A percentile compares a stretch with the other conserved stretches of the same genome.
Evolutionary conservation across 129 eudicot genomes (phyloP).

Genomic region (Heracleum sosnowskyi): DNA sequence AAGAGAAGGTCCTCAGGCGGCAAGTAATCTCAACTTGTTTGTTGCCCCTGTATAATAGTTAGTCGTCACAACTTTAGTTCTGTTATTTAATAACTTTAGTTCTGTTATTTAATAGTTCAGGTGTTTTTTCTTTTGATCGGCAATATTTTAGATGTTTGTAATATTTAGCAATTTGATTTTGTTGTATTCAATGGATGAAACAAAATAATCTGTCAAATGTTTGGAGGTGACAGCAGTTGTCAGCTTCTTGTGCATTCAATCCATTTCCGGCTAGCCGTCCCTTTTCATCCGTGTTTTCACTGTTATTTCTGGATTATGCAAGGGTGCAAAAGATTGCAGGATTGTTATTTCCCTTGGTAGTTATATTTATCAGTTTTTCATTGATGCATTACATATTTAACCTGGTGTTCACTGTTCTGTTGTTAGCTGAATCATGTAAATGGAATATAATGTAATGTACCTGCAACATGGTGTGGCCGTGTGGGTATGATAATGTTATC

Average conservation of each 20-base stretch:
- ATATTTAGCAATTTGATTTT: conserved; percentile 45
- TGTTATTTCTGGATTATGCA: neutral
- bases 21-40: conserved; percentile 21
- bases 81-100: conserved; percentile 20
- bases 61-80: conserved; percentile 25
- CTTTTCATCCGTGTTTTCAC: too few relatives aligned
- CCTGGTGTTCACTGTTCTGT: neutral
- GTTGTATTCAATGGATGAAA: conserved; percentile 44
- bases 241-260: neutral
- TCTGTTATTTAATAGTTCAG: conserved; percentile 26
- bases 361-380: neutral
- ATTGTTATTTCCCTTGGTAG: neutral
- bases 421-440: too few relatives aligned
- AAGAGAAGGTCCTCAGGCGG: conserved; percentile 19
- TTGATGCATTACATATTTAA: neutral
- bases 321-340: neutral
- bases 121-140: conserved; percentile 15
- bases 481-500: too few relatives aligned
- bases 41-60: conserved; percentile 44
- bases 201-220: conserved; percentile 34
- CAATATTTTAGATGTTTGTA: conserved; percentile 32
- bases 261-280: neutral
- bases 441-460: too few relatives aligned
- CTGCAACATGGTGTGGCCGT: too few relatives aligned
- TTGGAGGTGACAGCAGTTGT: conserved; percentile 15